Conservation (phyloP, 2,329 filamentous ascomycete species). For the Aureobasidium sp. region DNA sequence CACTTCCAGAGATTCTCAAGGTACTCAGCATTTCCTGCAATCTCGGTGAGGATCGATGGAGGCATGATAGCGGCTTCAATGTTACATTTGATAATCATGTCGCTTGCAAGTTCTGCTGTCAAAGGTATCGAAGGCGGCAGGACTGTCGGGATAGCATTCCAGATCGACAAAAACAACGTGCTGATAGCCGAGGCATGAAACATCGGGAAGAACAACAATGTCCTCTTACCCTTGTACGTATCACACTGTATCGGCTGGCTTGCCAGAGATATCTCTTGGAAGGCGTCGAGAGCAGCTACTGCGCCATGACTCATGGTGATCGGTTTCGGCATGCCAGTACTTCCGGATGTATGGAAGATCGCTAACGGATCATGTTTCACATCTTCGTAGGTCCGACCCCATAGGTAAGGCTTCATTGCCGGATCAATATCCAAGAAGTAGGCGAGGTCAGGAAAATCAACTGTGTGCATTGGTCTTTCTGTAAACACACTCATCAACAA, state of each 20-base stretch:
- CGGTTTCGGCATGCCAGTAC: constrained; percentile 35
- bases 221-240: not conserved
- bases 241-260: no score
- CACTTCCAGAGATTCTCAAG: not conserved
- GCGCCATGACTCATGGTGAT: constrained; percentile 28
- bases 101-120: constrained; percentile 1
- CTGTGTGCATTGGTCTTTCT: not conserved
- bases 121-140: not conserved
- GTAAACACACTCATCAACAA: not conserved
- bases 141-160: not conserved
- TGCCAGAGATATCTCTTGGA: constrained; percentile 9
- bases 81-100: not conserved
- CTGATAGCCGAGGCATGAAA: not conserved
- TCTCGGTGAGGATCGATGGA: constrained; percentile 8
- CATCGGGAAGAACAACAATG: not conserved
- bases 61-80: constrained; percentile 12
- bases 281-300: constrained; percentile 30
- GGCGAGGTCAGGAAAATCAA: not conserved
- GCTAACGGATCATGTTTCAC: constrained; percentile 27
- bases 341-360: constrained; percentile 36
- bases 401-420: not conserved
- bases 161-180: not conserved
- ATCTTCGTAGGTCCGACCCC: not conserved
- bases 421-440: not conserved
- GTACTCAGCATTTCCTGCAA: not conserved